Conservation (phyloP, 2,329 filamentous ascomycete genomes). For the Cercospora nicotianae region DNA sequence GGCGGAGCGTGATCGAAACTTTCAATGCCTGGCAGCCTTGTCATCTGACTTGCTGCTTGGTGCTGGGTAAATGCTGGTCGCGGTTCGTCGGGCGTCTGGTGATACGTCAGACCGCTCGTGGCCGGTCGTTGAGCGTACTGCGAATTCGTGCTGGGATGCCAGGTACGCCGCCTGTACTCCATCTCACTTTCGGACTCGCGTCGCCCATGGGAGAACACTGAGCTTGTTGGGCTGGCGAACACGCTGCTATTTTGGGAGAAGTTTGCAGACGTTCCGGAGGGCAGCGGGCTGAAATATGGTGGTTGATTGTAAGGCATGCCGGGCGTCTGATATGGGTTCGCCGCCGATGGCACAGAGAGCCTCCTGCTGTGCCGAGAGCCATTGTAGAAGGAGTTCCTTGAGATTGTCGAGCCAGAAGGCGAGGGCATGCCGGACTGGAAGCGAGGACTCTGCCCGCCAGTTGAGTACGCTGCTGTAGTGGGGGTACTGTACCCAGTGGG, state of each 20-base stretch:
- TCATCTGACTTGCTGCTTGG: conserved; percentile 57
- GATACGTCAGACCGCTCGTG: conserved; percentile 73
- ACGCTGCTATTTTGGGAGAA: conserved; percentile 61
- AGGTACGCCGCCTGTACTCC: conserved; percentile 79
- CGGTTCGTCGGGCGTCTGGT: conserved; percentile 67
- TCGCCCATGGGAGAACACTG: conserved; percentile 62
- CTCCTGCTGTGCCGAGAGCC: conserved; percentile 68
- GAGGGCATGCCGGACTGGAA: conserved; percentile 70
- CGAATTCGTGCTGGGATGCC: conserved; percentile 76
- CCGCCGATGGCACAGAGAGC: conserved; percentile 76
- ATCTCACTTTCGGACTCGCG: conserved; percentile 71
- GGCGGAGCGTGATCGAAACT: conserved; percentile 79
- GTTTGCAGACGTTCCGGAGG: conserved; percentile 54
- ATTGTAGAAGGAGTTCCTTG: conserved; percentile 72
- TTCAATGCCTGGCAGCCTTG: conserved; percentile 84
- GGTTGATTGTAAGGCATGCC: conserved; percentile 57
- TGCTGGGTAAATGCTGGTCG: conserved; percentile 56
- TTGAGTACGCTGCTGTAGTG: conserved; percentile 78
- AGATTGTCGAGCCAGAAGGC: conserved; percentile 64
- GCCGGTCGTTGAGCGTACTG: conserved; percentile 61
- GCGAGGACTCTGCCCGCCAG: conserved; percentile 72
- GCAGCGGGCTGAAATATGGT: conserved; percentile 54
- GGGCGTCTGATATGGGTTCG: conserved; percentile 70
- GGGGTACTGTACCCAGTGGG: conserved; percentile 78
- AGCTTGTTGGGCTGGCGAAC: conserved; percentile 66